A percentile compares a stretch with the other conserved stretches of the same genome.
These are phyloP conservation scores for Pseudevernia furfuracea DNA, from an alignment of 495 filamentous ascomycete species.

Conservation along the genomic window DNA sequence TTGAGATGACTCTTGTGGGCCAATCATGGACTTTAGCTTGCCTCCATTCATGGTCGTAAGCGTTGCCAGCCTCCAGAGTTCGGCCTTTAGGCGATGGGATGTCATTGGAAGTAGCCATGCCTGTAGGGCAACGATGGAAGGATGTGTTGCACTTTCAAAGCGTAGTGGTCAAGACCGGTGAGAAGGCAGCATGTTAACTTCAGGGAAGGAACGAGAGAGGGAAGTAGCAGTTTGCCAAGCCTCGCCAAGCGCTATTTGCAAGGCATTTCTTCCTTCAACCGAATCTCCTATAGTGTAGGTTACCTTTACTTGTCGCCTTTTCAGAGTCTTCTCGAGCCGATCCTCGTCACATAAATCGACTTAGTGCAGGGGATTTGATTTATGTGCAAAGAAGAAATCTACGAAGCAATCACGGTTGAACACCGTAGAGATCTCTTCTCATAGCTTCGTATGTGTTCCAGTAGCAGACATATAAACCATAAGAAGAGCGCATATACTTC, in stretches of 20 bases:
- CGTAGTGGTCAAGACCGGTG: neutral
- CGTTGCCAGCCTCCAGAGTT: neutral
- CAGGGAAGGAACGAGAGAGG: too few relatives aligned
- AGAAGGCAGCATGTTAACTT: too few relatives aligned
- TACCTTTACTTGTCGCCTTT: too few relatives aligned
- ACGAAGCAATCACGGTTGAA: neutral
- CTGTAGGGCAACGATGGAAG: neutral
- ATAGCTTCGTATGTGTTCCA: neutral
- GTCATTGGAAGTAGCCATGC: slow-evolving; percentile 2
- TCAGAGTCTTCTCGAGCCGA: too few relatives aligned
- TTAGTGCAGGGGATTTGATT: too few relatives aligned
- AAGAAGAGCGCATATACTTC: neutral
- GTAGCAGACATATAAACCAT: neutral
- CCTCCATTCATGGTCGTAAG: slow-evolving; percentile 3
- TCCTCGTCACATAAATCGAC: too few relatives aligned
- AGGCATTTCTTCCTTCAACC: too few relatives aligned
- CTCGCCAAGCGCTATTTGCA: neutral
- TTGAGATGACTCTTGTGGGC: slow-evolving; percentile 3
- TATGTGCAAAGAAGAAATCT: neutral
- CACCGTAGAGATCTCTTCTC: neutral
- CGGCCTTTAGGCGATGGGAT: neutral
- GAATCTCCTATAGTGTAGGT: too few relatives aligned
- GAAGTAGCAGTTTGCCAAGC: too few relatives aligned
- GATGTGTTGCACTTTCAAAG: neutral
- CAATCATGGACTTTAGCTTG: neutral